Evolutionary conservation across 2,329 filamentous ascomycete species (phyloP).

Genomic region (Penicillium sclerotigenum): DNA sequence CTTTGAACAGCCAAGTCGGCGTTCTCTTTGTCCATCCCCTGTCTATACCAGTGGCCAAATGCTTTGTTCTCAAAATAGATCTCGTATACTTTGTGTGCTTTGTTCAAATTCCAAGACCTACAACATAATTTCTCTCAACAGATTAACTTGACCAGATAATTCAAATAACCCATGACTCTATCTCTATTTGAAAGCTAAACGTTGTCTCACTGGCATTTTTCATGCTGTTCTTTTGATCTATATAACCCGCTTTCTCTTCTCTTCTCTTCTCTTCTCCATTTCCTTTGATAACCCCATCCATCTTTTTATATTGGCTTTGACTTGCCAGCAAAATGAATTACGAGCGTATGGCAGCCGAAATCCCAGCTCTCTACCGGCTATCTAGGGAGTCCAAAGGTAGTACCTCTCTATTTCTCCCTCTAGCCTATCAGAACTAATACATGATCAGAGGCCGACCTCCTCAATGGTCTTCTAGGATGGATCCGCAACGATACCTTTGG

Average conservation of each 20-base stretch:
- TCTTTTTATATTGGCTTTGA: neutral
- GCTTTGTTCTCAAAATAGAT: conserved; percentile 7
- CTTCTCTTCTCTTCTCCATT: neutral
- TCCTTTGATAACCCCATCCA: neutral
- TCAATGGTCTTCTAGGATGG: conserved; percentile 5
- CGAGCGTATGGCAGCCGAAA: neutral
- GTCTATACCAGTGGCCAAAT: neutral
- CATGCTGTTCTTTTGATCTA: neutral
- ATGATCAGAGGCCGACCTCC: neutral
- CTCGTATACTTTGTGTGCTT: neutral
- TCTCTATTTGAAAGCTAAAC: neutral
- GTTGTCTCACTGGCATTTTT: neutral
- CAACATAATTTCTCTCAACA: neutral
- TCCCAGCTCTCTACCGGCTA: neutral
- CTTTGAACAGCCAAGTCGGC: neutral
- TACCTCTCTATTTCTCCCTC: neutral
- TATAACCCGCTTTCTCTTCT: neutral
- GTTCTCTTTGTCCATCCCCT: neutral
- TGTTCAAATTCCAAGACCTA: neutral
- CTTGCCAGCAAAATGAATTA: conserved; percentile 2
- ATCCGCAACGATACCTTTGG: conserved; percentile 8
- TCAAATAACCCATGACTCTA: too few species aligned
- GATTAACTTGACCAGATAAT: neutral
- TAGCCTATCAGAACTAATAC: neutral
- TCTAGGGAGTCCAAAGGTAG: neutral